Evolutionary conservation across 2,329 filamentous ascomycete genomes (phyloP).

Genomic region (Nannizziopsis arthrosporioides): DNA sequence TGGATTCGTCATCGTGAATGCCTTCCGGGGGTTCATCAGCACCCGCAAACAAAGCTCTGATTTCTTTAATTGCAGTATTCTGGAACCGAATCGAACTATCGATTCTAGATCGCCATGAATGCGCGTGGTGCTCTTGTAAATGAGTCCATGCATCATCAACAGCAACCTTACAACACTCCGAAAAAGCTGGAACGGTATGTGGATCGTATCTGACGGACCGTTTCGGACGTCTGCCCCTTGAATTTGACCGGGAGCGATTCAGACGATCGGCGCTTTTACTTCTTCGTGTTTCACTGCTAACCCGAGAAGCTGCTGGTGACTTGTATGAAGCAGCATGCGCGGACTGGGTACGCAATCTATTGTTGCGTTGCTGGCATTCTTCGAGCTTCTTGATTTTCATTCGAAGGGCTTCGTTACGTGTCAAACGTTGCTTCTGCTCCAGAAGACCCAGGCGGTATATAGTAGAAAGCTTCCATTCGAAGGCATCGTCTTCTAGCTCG

Average conservation of each 20-base stretch:
- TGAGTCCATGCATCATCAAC: conserved; percentile 64
- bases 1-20: conserved; percentile 67
- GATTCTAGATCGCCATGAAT: conserved; percentile 86
- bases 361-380: conserved; percentile 48
- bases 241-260: conserved; percentile 21
- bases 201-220: conserved; percentile 57
- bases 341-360: conserved; percentile 44
- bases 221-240: conserved; percentile 27
- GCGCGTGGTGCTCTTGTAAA: conserved; percentile 68
- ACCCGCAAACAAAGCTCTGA: conserved; percentile 71
- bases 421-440: conserved; percentile 81
- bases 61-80: conserved; percentile 62
- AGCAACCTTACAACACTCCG: conserved; percentile 58
- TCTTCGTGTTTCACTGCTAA: conserved; percentile 32
- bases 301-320: conserved; percentile 23
- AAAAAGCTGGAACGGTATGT: conserved; percentile 61
- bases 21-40: conserved; percentile 70
- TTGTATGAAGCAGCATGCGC: conserved; percentile 36
- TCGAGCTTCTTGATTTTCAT: conserved; percentile 77
- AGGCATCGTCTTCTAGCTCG: conserved; percentile 88
- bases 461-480: conserved; percentile 91
- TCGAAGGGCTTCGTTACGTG: conserved; percentile 78
- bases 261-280: conserved; percentile 47
- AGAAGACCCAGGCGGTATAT: conserved; percentile 83
- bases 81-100: conserved; percentile 61